Percentiles rank a stretch among this genome's conserved stretches.
phyloP scores from a whole-genome alignment of 1,284 basidiomycete species.

The Moesziomyces antarcticus region DNA sequence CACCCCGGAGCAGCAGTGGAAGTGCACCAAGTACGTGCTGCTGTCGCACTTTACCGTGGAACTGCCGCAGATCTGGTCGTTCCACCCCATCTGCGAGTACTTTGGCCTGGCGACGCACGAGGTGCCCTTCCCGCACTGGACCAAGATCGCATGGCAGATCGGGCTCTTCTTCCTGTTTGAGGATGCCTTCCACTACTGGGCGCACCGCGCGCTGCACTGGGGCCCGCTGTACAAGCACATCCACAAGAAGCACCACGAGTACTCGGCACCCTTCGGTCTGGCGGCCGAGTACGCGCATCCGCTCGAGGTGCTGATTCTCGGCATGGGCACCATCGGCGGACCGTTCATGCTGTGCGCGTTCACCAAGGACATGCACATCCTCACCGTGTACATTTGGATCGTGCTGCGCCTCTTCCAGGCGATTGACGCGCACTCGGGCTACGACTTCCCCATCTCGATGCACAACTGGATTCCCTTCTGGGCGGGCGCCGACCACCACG shows the following conservation, averaged over 20 bases:
- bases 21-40: constrained; percentile 93
- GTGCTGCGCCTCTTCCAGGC: constrained; percentile 94
- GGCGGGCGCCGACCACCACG: constrained; percentile 98
- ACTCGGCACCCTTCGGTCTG: constrained; percentile 94
- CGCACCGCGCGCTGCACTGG: constrained; percentile 90
- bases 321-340: constrained; percentile 85
- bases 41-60: constrained; percentile 97
- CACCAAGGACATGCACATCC: constrained; percentile 75
- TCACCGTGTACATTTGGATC: constrained; percentile 95
- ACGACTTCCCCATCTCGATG: constrained; percentile 80
- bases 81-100: constrained; percentile 90
- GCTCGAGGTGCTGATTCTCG: constrained; percentile 89
- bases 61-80: constrained; percentile 93
- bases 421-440: constrained; percentile 95
- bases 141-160: constrained; percentile 76
- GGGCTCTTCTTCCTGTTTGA: constrained; percentile 95
- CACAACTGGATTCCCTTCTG: constrained; percentile 95
- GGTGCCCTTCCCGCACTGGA: constrained; percentile 81
- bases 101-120: constrained; percentile 92
- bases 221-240: constrained; percentile 94
- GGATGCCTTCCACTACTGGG: constrained; percentile 84
- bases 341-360: constrained; percentile 86
- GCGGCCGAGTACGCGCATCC: constrained; percentile 98
- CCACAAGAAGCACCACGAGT: constrained; percentile 94
- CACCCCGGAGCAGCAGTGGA: constrained; percentile 86